These are phyloP conservation scores for Farysia itapuensis DNA, from an alignment of 1,284 basidiomycete genomes.

Conservation along the genomic window DNA sequence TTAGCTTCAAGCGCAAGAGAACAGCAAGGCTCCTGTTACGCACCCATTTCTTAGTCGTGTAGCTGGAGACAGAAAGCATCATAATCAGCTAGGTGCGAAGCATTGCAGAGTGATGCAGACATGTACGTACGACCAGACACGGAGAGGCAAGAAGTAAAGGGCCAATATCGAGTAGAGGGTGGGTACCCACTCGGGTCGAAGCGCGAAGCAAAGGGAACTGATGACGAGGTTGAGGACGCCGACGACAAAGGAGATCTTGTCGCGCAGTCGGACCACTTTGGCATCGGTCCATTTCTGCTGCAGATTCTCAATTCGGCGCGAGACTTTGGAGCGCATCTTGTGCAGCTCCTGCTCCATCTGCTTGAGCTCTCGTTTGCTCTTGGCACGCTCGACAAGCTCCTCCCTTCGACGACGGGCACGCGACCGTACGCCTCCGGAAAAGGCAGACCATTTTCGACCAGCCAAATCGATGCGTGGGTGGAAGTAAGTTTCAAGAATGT, in stretches of 20 bases:
- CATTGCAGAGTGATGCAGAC: too few species aligned
- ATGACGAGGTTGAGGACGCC: conserved; percentile 67
- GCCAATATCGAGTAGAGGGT: conserved; percentile 75
- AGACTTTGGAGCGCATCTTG: conserved; percentile 75
- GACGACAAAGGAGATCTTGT: conserved; percentile 75
- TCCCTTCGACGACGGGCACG: conserved; percentile 66
- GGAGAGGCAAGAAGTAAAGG: conserved; percentile 75
- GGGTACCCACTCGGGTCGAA: conserved; percentile 75
- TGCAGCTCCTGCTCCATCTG: conserved; percentile 82
- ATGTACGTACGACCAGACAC: conserved; percentile 72
- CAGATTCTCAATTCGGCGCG: conserved; percentile 72
- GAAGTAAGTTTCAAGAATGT: conserved; percentile 74
- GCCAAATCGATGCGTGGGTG: conserved; percentile 86
- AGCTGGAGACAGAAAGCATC: too few species aligned
- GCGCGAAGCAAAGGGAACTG: conserved; percentile 74
- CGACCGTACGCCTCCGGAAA: conserved; percentile 77
- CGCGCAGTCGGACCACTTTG: conserved; percentile 73
- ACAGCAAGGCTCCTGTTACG: background rate
- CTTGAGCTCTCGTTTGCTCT: conserved; percentile 61
- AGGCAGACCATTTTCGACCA: conserved; percentile 81
- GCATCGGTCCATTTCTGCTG: conserved; percentile 80
- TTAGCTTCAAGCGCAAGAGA: background rate
- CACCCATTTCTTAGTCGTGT: conserved; percentile 31
- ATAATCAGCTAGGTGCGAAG: too few species aligned
- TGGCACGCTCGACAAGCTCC: conserved; percentile 71